Conservation (phyloP, 2,329 filamentous ascomycete species). For the Coleophoma crateriformis region DNA sequence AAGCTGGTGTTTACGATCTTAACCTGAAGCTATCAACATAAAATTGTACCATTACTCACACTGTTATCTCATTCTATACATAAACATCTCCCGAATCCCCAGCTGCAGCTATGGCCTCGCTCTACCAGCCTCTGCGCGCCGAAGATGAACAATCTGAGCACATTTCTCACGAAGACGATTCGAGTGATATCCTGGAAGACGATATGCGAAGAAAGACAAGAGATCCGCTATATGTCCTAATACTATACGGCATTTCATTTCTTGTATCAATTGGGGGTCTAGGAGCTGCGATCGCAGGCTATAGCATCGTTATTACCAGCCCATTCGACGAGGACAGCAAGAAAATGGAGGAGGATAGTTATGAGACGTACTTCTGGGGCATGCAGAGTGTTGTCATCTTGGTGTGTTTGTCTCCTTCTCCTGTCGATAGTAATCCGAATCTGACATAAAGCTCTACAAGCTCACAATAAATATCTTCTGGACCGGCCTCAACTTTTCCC, state of each 20-base stretch:
- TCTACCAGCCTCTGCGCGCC: neutral
- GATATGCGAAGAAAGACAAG: neutral
- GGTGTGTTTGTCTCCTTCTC: neutral
- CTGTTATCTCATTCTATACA: too few relatives aligned
- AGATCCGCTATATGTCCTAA: slow-evolving; percentile 2
- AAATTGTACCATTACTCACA: too few relatives aligned
- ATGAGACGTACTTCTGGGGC: slow-evolving; percentile 7
- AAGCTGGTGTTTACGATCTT: too few relatives aligned
- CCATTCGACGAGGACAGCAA: slow-evolving; percentile 6
- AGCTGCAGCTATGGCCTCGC: too few relatives aligned
- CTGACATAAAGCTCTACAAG: neutral
- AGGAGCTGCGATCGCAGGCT: slow-evolving; percentile 1
- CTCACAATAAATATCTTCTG: slow-evolving; percentile 4
- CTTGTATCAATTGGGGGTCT: slow-evolving; percentile 4
- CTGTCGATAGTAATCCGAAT: neutral
- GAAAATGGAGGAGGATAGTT: slow-evolving; percentile 1
- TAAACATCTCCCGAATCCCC: too few relatives aligned
- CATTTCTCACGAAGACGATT: neutral
- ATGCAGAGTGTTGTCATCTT: slow-evolving; percentile 9
- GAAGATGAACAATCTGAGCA: neutral
- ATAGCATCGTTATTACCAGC: slow-evolving; percentile 1
- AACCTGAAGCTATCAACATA: too few relatives aligned
- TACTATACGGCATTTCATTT: slow-evolving; percentile 6
- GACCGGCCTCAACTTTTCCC: slow-evolving; percentile 4
- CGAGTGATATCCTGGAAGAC: neutral